Evolutionary conservation across 768 basidiomycete genomes (phyloP).

Genomic region (Pulveroboletus sp.): DNA sequence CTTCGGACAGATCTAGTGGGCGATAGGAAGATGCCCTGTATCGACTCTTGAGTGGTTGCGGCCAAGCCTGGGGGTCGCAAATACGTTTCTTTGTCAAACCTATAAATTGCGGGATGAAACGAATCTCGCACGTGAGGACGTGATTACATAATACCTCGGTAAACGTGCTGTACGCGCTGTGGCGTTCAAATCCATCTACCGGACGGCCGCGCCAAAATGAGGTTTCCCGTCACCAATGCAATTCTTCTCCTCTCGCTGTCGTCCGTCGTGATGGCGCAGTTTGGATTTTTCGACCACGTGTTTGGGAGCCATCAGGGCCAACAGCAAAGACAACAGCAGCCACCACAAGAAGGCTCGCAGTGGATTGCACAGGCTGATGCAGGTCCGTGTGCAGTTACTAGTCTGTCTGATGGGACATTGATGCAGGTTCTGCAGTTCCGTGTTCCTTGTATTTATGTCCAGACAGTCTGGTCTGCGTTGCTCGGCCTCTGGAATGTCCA

Average conservation of each 20-base stretch:
- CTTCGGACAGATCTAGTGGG: too few species aligned
- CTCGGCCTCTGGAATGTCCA: conserved; percentile 56
- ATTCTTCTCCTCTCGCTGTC: conserved; percentile 20
- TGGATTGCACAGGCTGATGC: conserved; percentile 63
- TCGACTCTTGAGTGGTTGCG: too few species aligned
- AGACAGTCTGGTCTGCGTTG: conserved; percentile 62
- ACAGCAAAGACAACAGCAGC: conserved; percentile 52
- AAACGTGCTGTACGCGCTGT: too few species aligned
- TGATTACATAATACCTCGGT: conserved; percentile 3
- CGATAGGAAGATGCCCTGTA: too few species aligned
- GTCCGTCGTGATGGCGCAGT: conserved; percentile 53
- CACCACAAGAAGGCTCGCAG: conserved; percentile 44
- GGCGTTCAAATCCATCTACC: not conserved
- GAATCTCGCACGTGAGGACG: too few species aligned
- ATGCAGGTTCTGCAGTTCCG: conserved; percentile 43
- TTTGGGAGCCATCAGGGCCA: conserved; percentile 49
- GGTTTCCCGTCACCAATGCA: not conserved
- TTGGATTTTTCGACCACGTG: conserved; percentile 76
- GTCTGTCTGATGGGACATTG: not conserved
- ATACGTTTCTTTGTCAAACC: not conserved
- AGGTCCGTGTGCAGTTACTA: conserved; percentile 38
- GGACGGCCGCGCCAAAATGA: conserved; percentile 11
- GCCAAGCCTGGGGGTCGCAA: not conserved
- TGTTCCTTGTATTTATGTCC: conserved; percentile 78
- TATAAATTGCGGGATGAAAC: not conserved